Conservation (phyloP, 2,329 filamentous ascomycete species). For the Pyricularia grisea region DNA sequence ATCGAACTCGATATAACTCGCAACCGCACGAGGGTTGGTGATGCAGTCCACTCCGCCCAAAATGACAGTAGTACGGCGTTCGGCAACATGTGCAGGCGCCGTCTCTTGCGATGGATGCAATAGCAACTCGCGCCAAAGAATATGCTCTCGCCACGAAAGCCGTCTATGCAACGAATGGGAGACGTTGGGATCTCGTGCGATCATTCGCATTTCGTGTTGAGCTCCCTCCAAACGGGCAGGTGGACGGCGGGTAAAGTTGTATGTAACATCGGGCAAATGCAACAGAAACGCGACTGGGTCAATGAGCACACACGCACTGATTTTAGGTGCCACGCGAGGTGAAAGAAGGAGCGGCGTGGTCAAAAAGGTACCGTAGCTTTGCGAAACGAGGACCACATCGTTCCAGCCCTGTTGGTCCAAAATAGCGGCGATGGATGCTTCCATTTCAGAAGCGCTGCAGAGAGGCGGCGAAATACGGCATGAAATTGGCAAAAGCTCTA, state of each 20-base stretch:
- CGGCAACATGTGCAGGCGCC: not conserved
- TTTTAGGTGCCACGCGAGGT: constrained; percentile 34
- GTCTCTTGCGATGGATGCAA: constrained; percentile 9
- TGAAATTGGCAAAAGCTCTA: constrained; percentile 11
- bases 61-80: constrained; percentile 1
- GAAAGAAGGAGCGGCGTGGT: constrained; percentile 51
- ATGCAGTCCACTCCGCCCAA: constrained; percentile 4
- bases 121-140: constrained; percentile 60
- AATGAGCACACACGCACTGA: constrained; percentile 38
- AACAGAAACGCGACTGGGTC: constrained; percentile 59
- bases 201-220: not conserved
- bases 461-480: constrained; percentile 8
- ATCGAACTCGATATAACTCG: constrained; percentile 1
- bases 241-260: constrained; percentile 54
- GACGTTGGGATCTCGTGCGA: constrained; percentile 53
- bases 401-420: constrained; percentile 14
- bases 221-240: constrained; percentile 40
- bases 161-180: constrained; percentile 53
- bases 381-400: constrained; percentile 49
- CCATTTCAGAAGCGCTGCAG: not conserved
- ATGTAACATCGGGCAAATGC: constrained; percentile 61
- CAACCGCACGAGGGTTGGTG: not conserved
- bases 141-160: constrained; percentile 65
- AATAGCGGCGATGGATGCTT: not conserved
- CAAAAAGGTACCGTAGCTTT: constrained; percentile 56